These are phyloP conservation scores for Neurospora sp. DNA, from an alignment of 495 filamentous ascomycete genomes.

Conservation along the genomic window DNA sequence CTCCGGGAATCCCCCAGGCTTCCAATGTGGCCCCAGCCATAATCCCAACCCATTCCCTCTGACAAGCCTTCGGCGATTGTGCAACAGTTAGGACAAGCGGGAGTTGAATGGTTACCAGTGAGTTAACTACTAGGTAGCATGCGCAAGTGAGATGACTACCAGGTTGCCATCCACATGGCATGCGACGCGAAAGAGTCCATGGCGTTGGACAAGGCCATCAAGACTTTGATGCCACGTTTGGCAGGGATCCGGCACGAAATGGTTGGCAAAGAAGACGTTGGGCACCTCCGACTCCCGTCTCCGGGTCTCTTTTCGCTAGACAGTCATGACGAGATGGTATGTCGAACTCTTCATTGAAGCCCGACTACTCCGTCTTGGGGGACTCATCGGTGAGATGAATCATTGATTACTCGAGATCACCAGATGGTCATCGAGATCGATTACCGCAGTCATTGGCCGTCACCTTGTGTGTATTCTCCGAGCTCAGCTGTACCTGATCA, in stretches of 20 bases:
- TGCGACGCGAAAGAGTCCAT: background rate
- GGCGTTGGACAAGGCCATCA: slow-evolving; percentile 3
- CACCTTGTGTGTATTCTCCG: background rate
- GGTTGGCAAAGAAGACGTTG: slow-evolving; percentile 9
- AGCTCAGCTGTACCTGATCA: background rate
- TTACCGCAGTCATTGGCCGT: background rate
- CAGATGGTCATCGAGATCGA: background rate
- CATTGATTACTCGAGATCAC: background rate
- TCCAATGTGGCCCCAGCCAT: background rate
- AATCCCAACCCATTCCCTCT: background rate
- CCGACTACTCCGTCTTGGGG: background rate
- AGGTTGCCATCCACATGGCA: background rate
- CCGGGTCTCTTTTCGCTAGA: background rate
- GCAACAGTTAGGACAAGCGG: background rate
- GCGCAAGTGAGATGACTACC: background rate
- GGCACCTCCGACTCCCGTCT: background rate
- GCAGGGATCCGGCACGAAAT: slow-evolving; percentile 15
- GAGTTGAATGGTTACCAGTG: background rate
- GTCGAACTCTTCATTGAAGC: slow-evolving; percentile 1
- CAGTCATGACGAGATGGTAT: background rate
- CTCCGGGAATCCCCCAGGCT: background rate
- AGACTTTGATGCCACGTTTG: slow-evolving; percentile 19
- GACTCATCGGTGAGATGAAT: background rate
- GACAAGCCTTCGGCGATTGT: background rate
- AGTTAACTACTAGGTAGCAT: too few species aligned